Evolutionary conservation across 2,329 filamentous ascomycete genomes (phyloP), one percentile per base, ranked within the genome.

Genomic region (Huntiella savannae): DNA sequence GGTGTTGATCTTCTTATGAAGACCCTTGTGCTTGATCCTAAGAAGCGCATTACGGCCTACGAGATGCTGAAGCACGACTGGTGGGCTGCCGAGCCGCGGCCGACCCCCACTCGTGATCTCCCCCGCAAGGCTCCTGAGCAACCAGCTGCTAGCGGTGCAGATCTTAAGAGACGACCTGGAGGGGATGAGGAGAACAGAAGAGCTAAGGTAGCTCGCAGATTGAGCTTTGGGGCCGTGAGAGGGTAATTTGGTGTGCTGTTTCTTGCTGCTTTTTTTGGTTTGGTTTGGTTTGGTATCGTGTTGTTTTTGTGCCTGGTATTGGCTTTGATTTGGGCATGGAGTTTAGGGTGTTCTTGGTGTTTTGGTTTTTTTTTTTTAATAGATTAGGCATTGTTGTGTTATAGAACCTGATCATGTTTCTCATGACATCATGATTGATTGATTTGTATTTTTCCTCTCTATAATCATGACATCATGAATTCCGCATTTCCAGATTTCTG

Each of bases 1-100:
- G 91, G 91, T 38, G 84, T 92, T 28, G 87, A 96, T 59, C 64
- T 98, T 50, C 68, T 98, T 43, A 83, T 91, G 69, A 76, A 75
- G 53, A 93, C 92, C 63, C 69, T 95, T 51, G 71, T 73, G 10
- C 71, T 96, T 51, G 85, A 98, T 62, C 91, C 91, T n/a, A 74
- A 77, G 57, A 85, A 81, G 61, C 71, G 91, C 49, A 79, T 84
- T 55, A 84, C 78, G 0, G 84, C 87, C 0, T 68, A 73, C 33
- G 74, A 82, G 52, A 79, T 91, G 59, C 69, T 98, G 47, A 69
- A 77, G 58, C 87, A 96, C 59, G 66, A 71, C 41, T 98, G 84
- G 78, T 98, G 88, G 85, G 74, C 73, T 36, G 74, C 73, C 17
- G 80, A 91, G 33, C 91, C 91, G 0, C 75, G 77, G 54, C 88